phyloP scores from a whole-genome alignment of 2,329 filamentous ascomycete species.

The Colletotrichum sp. region DNA sequence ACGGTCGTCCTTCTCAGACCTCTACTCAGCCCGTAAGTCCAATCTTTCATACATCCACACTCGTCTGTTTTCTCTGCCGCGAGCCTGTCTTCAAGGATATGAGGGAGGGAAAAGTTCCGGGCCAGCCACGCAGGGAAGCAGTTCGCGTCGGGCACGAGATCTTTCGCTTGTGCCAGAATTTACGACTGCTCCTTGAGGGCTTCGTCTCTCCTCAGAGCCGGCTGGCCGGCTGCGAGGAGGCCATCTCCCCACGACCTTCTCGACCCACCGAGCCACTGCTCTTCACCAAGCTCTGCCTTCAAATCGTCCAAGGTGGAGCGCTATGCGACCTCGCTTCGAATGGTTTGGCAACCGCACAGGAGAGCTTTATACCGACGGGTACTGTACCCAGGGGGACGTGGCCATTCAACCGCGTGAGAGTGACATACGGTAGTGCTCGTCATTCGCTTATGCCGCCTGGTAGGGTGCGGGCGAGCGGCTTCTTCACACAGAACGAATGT shows the following conservation, averaged over 20 bases:
- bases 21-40: background rate
- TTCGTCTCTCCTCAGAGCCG: background rate
- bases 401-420: background rate
- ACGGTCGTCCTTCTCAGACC: fast-evolving
- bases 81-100: background rate
- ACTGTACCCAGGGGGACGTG: background rate
- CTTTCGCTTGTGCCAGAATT: background rate
- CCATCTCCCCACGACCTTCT: background rate
- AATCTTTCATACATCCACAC: background rate
- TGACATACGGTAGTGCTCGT: background rate
- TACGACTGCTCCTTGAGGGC: background rate
- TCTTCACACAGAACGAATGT: background rate
- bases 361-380: background rate
- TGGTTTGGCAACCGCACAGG: background rate
- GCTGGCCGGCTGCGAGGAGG: background rate
- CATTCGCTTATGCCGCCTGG: background rate
- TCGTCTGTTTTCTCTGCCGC: background rate
- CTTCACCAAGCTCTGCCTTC: too few relatives aligned
- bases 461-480: background rate
- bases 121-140: background rate
- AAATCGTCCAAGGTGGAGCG: background rate
- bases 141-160: background rate
- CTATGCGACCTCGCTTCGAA: background rate
- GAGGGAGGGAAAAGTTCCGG: background rate
- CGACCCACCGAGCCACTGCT: background rate